Conservation (phyloP, 2,329 filamentous ascomycete genomes). For the Botrytis fragariae region DNA sequence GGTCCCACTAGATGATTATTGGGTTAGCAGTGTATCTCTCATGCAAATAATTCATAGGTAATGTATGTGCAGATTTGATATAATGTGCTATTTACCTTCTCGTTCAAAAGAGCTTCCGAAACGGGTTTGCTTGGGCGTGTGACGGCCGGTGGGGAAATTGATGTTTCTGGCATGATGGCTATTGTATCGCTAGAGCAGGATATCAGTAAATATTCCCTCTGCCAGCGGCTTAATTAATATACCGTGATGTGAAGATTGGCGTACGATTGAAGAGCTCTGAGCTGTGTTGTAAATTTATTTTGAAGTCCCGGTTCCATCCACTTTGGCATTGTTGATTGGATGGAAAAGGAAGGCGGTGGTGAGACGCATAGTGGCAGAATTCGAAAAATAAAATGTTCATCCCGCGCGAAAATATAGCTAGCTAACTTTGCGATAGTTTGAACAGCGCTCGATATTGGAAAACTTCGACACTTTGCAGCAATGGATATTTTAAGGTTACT, state of each 20-base stretch:
- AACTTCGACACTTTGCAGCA: slow-evolving; percentile 8
- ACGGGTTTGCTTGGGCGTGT: slow-evolving; percentile 74
- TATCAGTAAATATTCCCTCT: slow-evolving; percentile 11
- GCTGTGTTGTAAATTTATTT: slow-evolving; percentile 21
- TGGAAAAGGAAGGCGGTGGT: slow-evolving; percentile 9
- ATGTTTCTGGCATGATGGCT: slow-evolving; percentile 35
- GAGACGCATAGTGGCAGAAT: background rate
- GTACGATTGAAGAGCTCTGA: slow-evolving; percentile 18
- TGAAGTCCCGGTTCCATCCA: slow-evolving; percentile 21
- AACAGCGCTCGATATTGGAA: background rate
- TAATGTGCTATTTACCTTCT: slow-evolving; percentile 67
- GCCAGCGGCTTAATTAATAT: slow-evolving; percentile 20
- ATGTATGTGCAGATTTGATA: background rate
- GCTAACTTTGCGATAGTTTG: background rate
- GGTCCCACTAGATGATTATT: slow-evolving; percentile 74
- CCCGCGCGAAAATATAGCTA: slow-evolving; percentile 12
- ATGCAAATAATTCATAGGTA: background rate
- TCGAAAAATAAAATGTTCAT: slow-evolving; percentile 16
- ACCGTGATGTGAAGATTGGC: slow-evolving; percentile 22
- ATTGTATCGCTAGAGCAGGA: slow-evolving; percentile 6
- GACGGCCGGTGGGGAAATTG: slow-evolving; percentile 49
- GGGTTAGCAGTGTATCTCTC: slow-evolving; percentile 20
- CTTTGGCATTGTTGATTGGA: slow-evolving; percentile 9
- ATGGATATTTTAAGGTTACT: slow-evolving; percentile 69
- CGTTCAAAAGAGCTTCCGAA: slow-evolving; percentile 96